Base-by-base conservation (phyloP, 2,329 filamentous ascomycete genomes). In the Stagonosporopsis cucurbitacearum region DNA sequence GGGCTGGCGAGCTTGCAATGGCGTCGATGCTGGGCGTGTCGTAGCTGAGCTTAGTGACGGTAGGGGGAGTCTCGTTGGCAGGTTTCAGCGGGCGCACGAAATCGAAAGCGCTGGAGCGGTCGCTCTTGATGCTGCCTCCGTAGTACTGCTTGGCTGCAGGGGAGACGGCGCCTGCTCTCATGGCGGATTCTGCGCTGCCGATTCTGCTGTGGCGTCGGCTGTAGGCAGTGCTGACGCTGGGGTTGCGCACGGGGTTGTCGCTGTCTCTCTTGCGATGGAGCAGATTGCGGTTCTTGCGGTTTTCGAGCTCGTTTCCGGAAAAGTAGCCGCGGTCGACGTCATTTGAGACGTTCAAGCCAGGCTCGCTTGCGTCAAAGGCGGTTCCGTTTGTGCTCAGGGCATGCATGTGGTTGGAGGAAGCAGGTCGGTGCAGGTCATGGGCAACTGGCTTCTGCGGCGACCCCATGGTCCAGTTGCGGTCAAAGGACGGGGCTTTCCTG, bases 281-380 rank as follows among this genome's bases (percentile, higher is more conserved):
- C 42, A 95, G 81, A 70, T 92, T 96, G 41, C 90, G 85, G 46
- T 73, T 77, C 66, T 85, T 87, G 54, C 89, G 86, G 39, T 85
- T 85, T 60, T 97, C 92, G 11, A 87, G 81, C 68, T 98, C 94
- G 15, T 89, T 90, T 3, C 93, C 92, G 7, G 94, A 97, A 71
- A 97, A 96, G 75, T 98, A 98, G 22, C 93, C 94, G 32, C 92
- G 86, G 68, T 98, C 95, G 15, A 91, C 75, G 58, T 96, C 90
- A 52, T 77, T 75, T 41, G 77, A 69, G 69, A 70, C 59, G 43
- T 65, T 72, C 60, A 75, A 57, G 35, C 66, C 72, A 32, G 56
- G 61, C 44, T 74, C 73, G 39, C 64, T 61, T 6, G 47, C 51
- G 28, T 70, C 67, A 30, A 69, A 68, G 3, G 66, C 57, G 7